Evolutionary conservation across 176 grass and related monocot genomes (phyloP), one percentile per base, ranked within the genome.

Genomic region (Zea luxurians): DNA sequence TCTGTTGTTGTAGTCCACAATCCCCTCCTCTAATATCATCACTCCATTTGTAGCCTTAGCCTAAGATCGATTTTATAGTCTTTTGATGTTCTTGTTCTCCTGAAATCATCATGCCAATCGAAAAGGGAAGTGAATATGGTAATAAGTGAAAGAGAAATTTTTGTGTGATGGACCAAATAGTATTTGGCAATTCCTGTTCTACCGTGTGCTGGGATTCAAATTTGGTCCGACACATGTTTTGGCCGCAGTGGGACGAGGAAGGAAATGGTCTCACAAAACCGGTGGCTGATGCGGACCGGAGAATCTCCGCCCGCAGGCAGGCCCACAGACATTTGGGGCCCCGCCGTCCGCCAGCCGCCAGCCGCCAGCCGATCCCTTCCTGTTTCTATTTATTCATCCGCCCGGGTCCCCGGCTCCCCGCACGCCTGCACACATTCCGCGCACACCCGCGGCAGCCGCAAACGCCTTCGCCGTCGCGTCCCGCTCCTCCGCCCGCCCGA

Each of bases 331-430:
- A 64, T 2, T 11, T 2, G 0, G 83, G 71, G 4, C 53, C 53
- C 72, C 72, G n/a, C 44, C 50, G 17, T 44, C 57, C 5, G 48
- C 16, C 48, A 37, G 34, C 12, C 16, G 43, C 12, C 64, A 18
- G 17, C 13, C 2, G 53, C 70, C 70, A 12, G 5, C 52, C 68
- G 15, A 11, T 36, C 16, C 52, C 55, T 38, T 41, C 16, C 21
- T 21, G 37, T 40, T 84, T 11, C 21, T 21, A 21, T 40, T 40
- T 80, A 68, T 88, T 80, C 75, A 83, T 63, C 53, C 74, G 12
- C 13, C 63, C 0, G 1, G 3, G 0, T 10, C 4, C 73, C 20
- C n/a, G n/a, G n/a, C n/a, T n/a, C n/a, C 62, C 13, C 1, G 0
- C 83, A 1, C 6, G 13, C 4, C 16, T 12, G 65, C 68, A 48